Evolutionary conservation across 441 rosid genomes (phyloP).

Genomic region (Aquilaria agallochum): DNA sequence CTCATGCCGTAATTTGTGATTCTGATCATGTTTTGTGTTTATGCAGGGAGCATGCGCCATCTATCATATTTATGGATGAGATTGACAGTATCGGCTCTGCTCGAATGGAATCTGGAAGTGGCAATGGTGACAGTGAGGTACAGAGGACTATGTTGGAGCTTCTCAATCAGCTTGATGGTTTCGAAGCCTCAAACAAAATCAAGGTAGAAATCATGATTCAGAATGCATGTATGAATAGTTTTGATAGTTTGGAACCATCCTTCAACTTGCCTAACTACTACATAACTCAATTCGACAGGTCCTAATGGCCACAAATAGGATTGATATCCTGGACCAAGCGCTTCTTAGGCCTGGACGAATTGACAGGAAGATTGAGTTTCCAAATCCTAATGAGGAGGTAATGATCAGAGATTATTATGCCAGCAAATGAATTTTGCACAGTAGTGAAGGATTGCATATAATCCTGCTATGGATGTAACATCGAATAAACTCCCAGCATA

Average conservation of each 20-base stretch:
- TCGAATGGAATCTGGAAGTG: slow-evolving; percentile 97
- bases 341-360: slow-evolving; percentile 94
- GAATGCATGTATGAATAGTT: no score
- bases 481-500: no score
- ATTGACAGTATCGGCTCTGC: slow-evolving; percentile 96
- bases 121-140: slow-evolving; percentile 95
- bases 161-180: slow-evolving; percentile 95
- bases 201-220: slow-evolving; percentile 37
- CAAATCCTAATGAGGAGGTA: slow-evolving; percentile 96
- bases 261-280: no score
- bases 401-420: no score
- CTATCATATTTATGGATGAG: slow-evolving; percentile 94
- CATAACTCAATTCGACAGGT: slow-evolving; percentile 34
- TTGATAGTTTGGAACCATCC: no score
- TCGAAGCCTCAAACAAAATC: slow-evolving; percentile 96
- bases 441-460: no score
- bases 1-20: no score
- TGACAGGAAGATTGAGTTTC: slow-evolving; percentile 96
- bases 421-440: no score
- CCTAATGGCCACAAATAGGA: slow-evolving; percentile 95
- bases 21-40: not conserved
- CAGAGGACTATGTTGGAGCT: slow-evolving; percentile 97
- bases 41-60: slow-evolving; percentile 91
- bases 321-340: slow-evolving; percentile 96
- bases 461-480: no score